Base-by-base conservation (phyloP, 2,329 filamentous ascomycete genomes). In the Aureobasidium zeae region DNA sequence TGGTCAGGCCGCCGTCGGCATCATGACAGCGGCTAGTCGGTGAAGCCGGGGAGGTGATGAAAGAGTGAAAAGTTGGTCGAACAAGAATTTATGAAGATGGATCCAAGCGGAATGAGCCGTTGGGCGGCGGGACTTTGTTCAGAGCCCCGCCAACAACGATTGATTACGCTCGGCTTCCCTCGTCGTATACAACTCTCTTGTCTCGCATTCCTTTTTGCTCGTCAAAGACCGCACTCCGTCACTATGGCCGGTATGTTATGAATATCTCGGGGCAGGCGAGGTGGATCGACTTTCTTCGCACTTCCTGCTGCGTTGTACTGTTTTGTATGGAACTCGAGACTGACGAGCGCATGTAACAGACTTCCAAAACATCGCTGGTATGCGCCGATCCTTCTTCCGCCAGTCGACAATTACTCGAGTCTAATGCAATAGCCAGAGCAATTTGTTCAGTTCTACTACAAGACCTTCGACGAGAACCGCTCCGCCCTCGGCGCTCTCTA, bases 381-480 rank as follows among this genome's bases (percentile, higher is more conserved):
- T 52, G 64, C 61, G 47, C 31, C 31, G 42, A 11, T n/a, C 37
- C 30, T 5, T n/a, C 12, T 25, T n/a, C 5, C 13, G 4, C 13
- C 7, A 13, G 7, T n/a, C 16, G 11, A 3, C 34, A 16, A 30
- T 16, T 17, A 17, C 24, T 30, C 13, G 25, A 44, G 16, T 25
- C 30, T 44, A 29, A 41, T 17, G 28, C 13, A 5, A 36, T 11
- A 10, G 6, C 3, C 37, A 95, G 88, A 81, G 64, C 77, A 93
- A 68, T 95, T 96, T 67, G 81, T 89, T 53, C 62, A 80, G 49
- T 89, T 82, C 73, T 96, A 95, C 78, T 95, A 94, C 76, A 72
- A 81, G 58, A 81, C 79, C 48, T 94, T 95, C 67, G 87, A 94
- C 63, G 51, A 60, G 49, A 73, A 88, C 66, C 81, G 87, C 58